Evolutionary conservation across 306 rosid species (phyloP).

Genomic region (Gastrolobium bilobum): DNA sequence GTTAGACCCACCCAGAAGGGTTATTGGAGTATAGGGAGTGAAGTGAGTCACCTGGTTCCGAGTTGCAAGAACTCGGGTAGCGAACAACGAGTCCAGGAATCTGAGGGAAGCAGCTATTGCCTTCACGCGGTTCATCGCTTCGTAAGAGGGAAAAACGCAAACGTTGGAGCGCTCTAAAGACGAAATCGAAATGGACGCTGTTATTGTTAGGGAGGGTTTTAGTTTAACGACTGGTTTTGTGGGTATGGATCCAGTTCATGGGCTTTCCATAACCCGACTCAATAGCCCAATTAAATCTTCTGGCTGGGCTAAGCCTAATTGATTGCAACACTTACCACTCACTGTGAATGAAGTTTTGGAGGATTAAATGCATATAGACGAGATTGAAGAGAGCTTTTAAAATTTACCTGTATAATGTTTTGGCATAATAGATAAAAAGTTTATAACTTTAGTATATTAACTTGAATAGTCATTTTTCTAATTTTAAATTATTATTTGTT

Average conservation of each 20-base stretch:
- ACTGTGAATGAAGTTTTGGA: no score
- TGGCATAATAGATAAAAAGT: no score
- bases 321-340: no score
- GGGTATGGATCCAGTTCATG: slow-evolving; percentile 7
- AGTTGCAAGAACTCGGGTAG: slow-evolving; percentile 49
- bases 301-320: no score
- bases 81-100: slow-evolving; percentile 52
- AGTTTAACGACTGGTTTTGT: not conserved
- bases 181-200: not conserved
- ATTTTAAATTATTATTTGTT: no score
- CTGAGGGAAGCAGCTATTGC: slow-evolving; percentile 58
- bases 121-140: slow-evolving; percentile 71
- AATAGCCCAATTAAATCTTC: not conserved
- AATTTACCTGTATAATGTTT: no score
- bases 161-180: not conserved
- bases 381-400: no score
- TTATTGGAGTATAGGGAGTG: slow-evolving; percentile 43
- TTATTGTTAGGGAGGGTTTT: slow-evolving; percentile 43
- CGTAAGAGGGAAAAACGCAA: not conserved
- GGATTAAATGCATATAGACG: no score
- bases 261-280: slow-evolving; percentile 2
- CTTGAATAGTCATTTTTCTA: no score
- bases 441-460: no score
- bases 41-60: slow-evolving; percentile 64
- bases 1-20: slow-evolving; percentile 46